A percentile compares a stretch with the other conserved stretches of the same genome.
Conservation (phyloP, 2,329 filamentous ascomycete species). For the Akanthomyces dipterigenus region DNA sequence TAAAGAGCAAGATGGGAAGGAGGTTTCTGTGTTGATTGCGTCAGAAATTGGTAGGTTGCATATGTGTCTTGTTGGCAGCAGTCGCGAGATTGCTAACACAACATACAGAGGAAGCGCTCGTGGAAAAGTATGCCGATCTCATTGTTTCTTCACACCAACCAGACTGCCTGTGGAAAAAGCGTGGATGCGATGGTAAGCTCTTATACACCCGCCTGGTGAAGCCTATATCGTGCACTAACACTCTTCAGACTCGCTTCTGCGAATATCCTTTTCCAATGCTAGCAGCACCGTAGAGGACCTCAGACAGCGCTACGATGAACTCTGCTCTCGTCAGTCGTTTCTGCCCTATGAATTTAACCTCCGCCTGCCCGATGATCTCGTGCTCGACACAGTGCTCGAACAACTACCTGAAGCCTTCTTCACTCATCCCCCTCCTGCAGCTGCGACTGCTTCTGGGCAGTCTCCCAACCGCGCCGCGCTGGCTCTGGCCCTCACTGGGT, state of each 20-base stretch:
- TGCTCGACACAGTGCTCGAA: conserved; percentile 41
- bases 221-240: neutral
- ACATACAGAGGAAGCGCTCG: conserved; percentile 53
- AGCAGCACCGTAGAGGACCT: conserved; percentile 51
- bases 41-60: conserved; percentile 47
- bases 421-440: conserved; percentile 31
- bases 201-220: neutral
- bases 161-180: conserved; percentile 78
- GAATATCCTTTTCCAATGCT: conserved; percentile 57
- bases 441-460: conserved; percentile 20
- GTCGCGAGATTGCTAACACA: conserved; percentile 16
- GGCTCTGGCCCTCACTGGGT: conserved; percentile 64
- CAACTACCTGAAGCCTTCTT: conserved; percentile 52
- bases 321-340: conserved; percentile 46
- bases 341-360: conserved; percentile 58
- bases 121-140: conserved; percentile 67
- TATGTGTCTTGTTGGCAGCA: neutral
- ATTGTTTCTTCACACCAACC: conserved; percentile 71
- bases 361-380: conserved; percentile 45
- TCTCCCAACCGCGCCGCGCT: conserved; percentile 56
- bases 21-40: conserved; percentile 45
- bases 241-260: conserved; percentile 48
- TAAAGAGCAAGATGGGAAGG: conserved; percentile 49
- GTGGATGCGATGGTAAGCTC: conserved; percentile 74
- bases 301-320: conserved; percentile 58